These are phyloP conservation scores for Saccharomycodes ludwigii DNA, from an alignment of 805 yeast species.

Conservation along the genomic window DNA sequence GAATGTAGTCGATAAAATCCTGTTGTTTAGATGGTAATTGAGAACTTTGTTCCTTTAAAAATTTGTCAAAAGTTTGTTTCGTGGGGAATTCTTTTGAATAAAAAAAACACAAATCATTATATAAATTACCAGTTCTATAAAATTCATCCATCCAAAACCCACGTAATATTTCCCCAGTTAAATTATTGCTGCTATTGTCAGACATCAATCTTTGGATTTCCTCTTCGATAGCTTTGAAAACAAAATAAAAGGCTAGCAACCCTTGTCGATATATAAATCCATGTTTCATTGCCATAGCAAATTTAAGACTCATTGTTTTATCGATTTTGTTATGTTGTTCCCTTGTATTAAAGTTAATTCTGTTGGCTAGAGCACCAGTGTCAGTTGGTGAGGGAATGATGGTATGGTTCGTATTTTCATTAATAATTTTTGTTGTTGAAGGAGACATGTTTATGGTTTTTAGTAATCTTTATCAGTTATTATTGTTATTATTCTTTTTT, in stretches of 20 bases:
- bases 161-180: constrained; percentile 41
- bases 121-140: constrained; percentile 44
- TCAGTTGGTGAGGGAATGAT: constrained; percentile 71
- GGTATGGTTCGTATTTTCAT: constrained; percentile 3
- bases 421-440: constrained; percentile 1
- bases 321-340: constrained; percentile 56
- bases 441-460: background rate
- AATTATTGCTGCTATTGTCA: constrained; percentile 53
- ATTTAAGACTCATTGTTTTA: constrained; percentile 52
- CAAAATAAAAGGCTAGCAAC: constrained; percentile 57
- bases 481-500: no score
- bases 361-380: constrained; percentile 70
- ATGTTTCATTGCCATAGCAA: constrained; percentile 67
- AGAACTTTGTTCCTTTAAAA: constrained; percentile 6
- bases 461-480: no score
- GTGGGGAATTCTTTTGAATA: constrained; percentile 35
- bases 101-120: constrained; percentile 54
- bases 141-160: constrained; percentile 61
- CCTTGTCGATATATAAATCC: constrained; percentile 73
- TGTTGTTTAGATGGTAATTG: constrained; percentile 43
- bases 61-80: constrained; percentile 5
- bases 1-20: constrained; percentile 49
- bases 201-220: constrained; percentile 34
- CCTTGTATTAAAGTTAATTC: constrained; percentile 63
- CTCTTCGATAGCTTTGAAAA: constrained; percentile 52